Conservation (phyloP, 2,329 filamentous ascomycete genomes). For the Nigrospora sphaerica region DNA sequence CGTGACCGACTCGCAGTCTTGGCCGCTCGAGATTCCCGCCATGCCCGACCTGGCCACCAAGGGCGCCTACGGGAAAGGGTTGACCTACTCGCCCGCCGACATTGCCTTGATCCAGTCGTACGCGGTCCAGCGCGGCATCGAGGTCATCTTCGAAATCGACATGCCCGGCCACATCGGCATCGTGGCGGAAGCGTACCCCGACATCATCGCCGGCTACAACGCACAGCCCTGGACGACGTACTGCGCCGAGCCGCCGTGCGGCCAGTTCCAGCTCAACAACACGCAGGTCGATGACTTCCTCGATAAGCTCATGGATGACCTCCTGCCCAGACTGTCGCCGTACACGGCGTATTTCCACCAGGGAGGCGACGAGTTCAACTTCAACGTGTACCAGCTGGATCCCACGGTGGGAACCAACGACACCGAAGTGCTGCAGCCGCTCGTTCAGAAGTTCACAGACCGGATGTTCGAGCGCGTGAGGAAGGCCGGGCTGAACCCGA, state of each 20-base stretch:
- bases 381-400: slow-evolving; percentile 67
- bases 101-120: slow-evolving; percentile 63
- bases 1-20: slow-evolving; percentile 76
- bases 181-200: slow-evolving; percentile 59
- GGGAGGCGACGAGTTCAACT: slow-evolving; percentile 82
- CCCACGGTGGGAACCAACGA: slow-evolving; percentile 63
- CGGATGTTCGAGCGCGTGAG: slow-evolving; percentile 60
- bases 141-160: slow-evolving; percentile 71
- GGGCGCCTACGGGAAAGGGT: slow-evolving; percentile 62
- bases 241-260: slow-evolving; percentile 58
- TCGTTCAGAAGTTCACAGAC: slow-evolving; percentile 73
- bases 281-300: slow-evolving; percentile 64
- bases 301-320: slow-evolving; percentile 63
- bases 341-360: slow-evolving; percentile 76
- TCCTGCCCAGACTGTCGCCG: slow-evolving; percentile 63
- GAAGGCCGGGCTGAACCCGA: slow-evolving; percentile 57
- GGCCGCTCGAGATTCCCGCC: slow-evolving; percentile 74
- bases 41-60: slow-evolving; percentile 65
- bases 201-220: slow-evolving; percentile 61
- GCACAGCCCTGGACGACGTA: slow-evolving; percentile 49
- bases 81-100: slow-evolving; percentile 61
- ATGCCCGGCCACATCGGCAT: slow-evolving; percentile 73
- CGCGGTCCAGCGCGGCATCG: slow-evolving; percentile 59
- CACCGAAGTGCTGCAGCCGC: slow-evolving; percentile 57
- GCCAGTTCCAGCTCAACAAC: slow-evolving; percentile 71